phyloP scores from a whole-genome alignment of 2,329 filamentous ascomycete species.

The Hypomyces rosellus region DNA sequence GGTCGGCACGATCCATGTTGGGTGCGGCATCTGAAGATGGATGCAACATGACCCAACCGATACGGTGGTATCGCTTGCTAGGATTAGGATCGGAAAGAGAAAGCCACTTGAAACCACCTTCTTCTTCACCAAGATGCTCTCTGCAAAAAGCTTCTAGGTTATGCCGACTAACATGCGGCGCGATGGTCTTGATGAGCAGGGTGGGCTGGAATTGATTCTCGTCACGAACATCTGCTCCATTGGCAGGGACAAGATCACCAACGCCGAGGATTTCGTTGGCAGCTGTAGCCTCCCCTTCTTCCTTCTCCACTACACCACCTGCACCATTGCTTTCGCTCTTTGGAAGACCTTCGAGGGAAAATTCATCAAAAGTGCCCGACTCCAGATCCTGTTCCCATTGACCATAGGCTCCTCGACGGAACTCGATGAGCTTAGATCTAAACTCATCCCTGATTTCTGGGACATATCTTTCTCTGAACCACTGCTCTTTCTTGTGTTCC shows the following conservation, averaged over 20 bases:
- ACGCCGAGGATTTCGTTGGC: slow-evolving; percentile 90
- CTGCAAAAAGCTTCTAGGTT: slow-evolving; percentile 94
- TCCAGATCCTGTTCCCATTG: slow-evolving; percentile 90
- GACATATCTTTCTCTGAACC: slow-evolving; percentile 95
- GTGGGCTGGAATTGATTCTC: slow-evolving; percentile 86
- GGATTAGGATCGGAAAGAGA: slow-evolving; percentile 96
- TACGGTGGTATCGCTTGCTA: slow-evolving; percentile 92
- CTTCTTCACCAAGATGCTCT: slow-evolving; percentile 83
- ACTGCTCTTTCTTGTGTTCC: slow-evolving; percentile 91
- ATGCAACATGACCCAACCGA: slow-evolving; percentile 97
- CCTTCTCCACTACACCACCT: slow-evolving; percentile 82
- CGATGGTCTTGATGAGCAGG: slow-evolving; percentile 94
- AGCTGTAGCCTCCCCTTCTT: slow-evolving; percentile 89
- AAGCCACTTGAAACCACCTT: slow-evolving; percentile 91
- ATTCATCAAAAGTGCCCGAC: slow-evolving; percentile 83
- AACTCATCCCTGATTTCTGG: slow-evolving; percentile 73
- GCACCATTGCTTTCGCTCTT: slow-evolving; percentile 87
- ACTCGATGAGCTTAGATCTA: slow-evolving; percentile 69
- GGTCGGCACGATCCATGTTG: slow-evolving; percentile 65
- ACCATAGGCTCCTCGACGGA: slow-evolving; percentile 69
- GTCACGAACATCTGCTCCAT: slow-evolving; percentile 80
- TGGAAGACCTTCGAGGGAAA: slow-evolving; percentile 87
- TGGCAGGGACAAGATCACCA: slow-evolving; percentile 78
- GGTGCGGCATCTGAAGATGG: slow-evolving; percentile 62
- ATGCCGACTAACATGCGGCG: slow-evolving; percentile 86